Base-by-base conservation (phyloP, 257 asterid species). In the Perilla frutescens region DNA sequence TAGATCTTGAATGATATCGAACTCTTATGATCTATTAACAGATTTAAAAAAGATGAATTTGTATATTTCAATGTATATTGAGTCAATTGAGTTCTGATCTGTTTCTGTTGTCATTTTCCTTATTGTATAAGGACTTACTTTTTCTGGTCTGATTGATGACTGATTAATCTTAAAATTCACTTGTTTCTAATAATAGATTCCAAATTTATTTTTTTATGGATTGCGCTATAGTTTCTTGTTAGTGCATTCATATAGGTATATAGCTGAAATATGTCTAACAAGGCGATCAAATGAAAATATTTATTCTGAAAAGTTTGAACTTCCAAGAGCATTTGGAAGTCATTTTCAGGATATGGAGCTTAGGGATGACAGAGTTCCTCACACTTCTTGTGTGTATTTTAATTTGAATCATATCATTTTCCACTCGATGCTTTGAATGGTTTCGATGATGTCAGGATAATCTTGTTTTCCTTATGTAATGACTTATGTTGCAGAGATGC, bases 401-500 rank as follows among this genome's bases (percentile, higher is more conserved):
- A 26, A 39, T 48, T 14, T 48, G 26, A 47, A 50, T n/a, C 11
- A 15, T 31, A 20, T 26, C 37, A 12, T 32, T 36, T 11, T 34
- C 1, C 34, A 10, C 47, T 39, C 4, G 67, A 66, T 74, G 20
- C 60, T 41, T 26, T 50, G 8, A 2, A 34, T 51, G 13, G 7
- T 41, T 61, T 31, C 8, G 13, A 43, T 34, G 43, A 67, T 67
- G 14, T 32, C 29, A 32, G 63, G 50, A 49, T 5, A 7, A 13
- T 6, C 48, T 65, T 11, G 43, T 6, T 67, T 72, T 56, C 29
- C 61, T 48, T 8, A 45, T 77, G 71, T 13, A 15, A 57, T 51
- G 51, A 4, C 5, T 74, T 80, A 5, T 78, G 37, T 58, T 87
- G 83, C 83, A 93, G 98, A 79, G 93, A 87, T 74, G 92, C 90